These are phyloP conservation scores for Staphylotrichum longicolle DNA, from an alignment of 495 filamentous ascomycete genomes.

Conservation along the genomic window DNA sequence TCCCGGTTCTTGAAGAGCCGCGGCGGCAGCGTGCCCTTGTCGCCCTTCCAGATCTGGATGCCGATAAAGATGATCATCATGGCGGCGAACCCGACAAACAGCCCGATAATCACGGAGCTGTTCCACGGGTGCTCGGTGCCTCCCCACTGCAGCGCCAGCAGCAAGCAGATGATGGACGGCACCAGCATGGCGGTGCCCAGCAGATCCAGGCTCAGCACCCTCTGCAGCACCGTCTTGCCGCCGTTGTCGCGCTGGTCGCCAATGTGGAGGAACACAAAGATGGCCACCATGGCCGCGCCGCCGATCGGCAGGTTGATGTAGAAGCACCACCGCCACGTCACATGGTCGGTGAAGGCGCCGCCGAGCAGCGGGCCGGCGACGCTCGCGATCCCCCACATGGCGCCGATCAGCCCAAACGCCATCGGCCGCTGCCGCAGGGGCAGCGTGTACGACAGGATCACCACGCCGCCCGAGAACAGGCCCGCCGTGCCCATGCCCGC, in stretches of 20 bases:
- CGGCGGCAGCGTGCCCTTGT: constrained; percentile 56
- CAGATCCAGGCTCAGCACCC: constrained; percentile 53
- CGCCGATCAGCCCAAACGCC: constrained; percentile 74
- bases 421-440: constrained; percentile 67
- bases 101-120: constrained; percentile 40
- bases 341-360: constrained; percentile 47
- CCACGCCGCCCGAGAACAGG: constrained; percentile 53
- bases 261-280: constrained; percentile 54
- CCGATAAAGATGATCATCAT: constrained; percentile 50
- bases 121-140: constrained; percentile 56
- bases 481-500: constrained; percentile 54
- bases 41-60: constrained; percentile 51
- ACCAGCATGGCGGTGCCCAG: constrained; percentile 52
- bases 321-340: constrained; percentile 58
- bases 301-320: constrained; percentile 64
- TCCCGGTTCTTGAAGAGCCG: constrained; percentile 56
- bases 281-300: constrained; percentile 52
- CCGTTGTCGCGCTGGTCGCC: constrained; percentile 34
- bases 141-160: constrained; percentile 66
- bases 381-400: constrained; percentile 76
- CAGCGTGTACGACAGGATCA: constrained; percentile 67
- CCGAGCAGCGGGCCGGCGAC: constrained; percentile 46
- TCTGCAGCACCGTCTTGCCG: constrained; percentile 33
- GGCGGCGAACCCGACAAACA: constrained; percentile 50
- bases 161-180: constrained; percentile 51